Evolutionary conservation across 2,329 filamentous ascomycete genomes (phyloP), one percentile per base, ranked within the genome.

Genomic region (Ceratocystis destructans): DNA sequence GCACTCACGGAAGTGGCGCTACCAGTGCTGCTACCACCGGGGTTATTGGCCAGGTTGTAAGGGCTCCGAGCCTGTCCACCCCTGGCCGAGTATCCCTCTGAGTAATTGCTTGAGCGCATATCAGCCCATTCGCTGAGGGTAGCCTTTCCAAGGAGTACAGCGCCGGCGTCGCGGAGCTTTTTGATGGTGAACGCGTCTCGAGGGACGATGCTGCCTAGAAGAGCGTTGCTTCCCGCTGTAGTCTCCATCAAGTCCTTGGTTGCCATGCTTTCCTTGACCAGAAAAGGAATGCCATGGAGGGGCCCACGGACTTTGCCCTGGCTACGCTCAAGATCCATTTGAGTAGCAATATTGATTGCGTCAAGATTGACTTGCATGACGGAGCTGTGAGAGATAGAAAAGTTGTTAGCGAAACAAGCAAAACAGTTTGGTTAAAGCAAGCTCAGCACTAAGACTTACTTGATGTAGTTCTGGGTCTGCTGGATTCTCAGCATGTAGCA

Each of bases 81-180:
- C 4, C 85, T 78, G 2, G 76, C 80, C 48, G 82, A 86, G 71
- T 85, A 89, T 1, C 86, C 87, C 72, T 87, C 85, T 0, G 83
- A 86, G 72, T 88, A 87, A 70, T 83, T 80, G 70, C 79, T 86
- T 69, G 79, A 82, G 41, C 87, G 79, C 84, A 89, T 88, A 67
- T 85, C 83, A 0, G 88, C 87, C 87, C 87, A 91, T 73, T 92
- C 88, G 69, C 82, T 86, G 65, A 91, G 74, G 0, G 82, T 83
- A 1, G 87, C 83, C 73, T 91, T 88, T 46, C 88, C 88, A 64
- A 92, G 76, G 4, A 92, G 76, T 0, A 90, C 75, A 1, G 86
- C 88, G 12, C 87, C 87, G 0, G 85, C 84, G 46, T 82, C 75
- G 2, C 87, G 82, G 45, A 90, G 78, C 68, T 77, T 78, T 22